Evolutionary conservation across 1,284 basidiomycete genomes (phyloP), one percentile per base, ranked within the genome.

Genomic region (Malassezia cuniculi): DNA sequence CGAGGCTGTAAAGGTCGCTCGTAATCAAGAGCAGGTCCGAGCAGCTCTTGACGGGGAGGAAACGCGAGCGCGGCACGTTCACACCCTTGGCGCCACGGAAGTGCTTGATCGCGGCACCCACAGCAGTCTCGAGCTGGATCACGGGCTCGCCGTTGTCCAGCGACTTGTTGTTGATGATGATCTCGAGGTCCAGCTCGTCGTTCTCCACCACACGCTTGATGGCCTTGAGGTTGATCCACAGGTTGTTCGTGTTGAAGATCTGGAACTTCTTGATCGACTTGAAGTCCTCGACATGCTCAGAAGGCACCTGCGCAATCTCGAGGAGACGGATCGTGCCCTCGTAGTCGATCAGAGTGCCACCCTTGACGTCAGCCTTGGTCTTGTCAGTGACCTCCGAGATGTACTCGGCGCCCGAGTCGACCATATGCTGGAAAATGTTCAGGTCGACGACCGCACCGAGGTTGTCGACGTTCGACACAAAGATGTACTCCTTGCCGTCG

Each of bases 341-440:
- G 69, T 94, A 94, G 70, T 94, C 85, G 66, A 94, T 87, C 31
- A 66, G 38, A 4, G 93, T 97, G 72, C 93, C 93, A 76, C 93
- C 93, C 78, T 99, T 97, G 73, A 99, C 81, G 70, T 99, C 90
- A 45, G 93, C 93, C 76, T 97, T 97, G 68, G 93, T 97, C 79
- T 97, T 97, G 76, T 99, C 89, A 4, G 93, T 97, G 52, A 99
- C 87, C 47, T 68, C 66, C 8, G 63, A 66, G 42, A 68, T 68
- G 47, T 66, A 68, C 46, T 68, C 66, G 42, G 66, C 59, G 48
- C 66, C 61, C 12, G 61, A 55, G 47, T 68, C 66, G 33, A 68
- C 60, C 66, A 68, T 68, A 54, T 68, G 64, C 72, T 97, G 90
- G 43, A 34, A 50, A 41, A 51, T 69, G 61, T 60, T 73, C 37